phyloP scores from a whole-genome alignment of 2,329 filamentous ascomycete species.

The Colletotrichum liaoningense region DNA sequence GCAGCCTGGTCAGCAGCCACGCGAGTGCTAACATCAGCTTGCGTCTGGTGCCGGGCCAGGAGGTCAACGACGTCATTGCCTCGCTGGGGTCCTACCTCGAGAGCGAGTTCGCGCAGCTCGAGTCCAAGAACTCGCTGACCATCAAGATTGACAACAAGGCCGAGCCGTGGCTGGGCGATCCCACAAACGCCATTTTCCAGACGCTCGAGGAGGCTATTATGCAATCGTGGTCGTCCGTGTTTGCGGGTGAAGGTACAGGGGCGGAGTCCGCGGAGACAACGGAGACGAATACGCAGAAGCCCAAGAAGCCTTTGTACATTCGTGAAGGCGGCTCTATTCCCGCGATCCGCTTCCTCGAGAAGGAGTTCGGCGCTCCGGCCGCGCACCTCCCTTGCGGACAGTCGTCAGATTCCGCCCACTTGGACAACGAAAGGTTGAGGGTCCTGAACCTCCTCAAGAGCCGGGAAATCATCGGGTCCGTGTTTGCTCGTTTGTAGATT shows the following conservation, averaged over 20 bases:
- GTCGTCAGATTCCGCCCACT: slow-evolving; percentile 91
- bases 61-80: slow-evolving; percentile 80
- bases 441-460: slow-evolving; percentile 91
- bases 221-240: slow-evolving; percentile 80
- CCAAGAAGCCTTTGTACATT: slow-evolving; percentile 85
- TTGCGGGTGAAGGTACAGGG: slow-evolving; percentile 38
- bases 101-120: slow-evolving; percentile 77
- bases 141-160: slow-evolving; percentile 92
- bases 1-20: slow-evolving; percentile 89
- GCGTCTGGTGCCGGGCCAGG: slow-evolving; percentile 92
- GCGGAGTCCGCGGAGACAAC: background rate
- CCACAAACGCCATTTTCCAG: slow-evolving; percentile 88
- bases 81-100: slow-evolving; percentile 75
- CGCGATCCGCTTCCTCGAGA: slow-evolving; percentile 92
- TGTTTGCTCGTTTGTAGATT: slow-evolving; percentile 76
- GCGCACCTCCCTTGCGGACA: slow-evolving; percentile 95
- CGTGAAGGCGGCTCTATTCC: slow-evolving; percentile 96
- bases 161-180: slow-evolving; percentile 96
- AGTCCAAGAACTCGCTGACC: slow-evolving; percentile 82
- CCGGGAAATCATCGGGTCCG: slow-evolving; percentile 87
- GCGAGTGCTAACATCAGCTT: slow-evolving; percentile 91
- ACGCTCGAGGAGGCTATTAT: slow-evolving; percentile 88
- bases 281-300: slow-evolving; percentile 42
- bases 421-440: slow-evolving; percentile 94
- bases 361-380: slow-evolving; percentile 90